Conservation (phyloP, 176 grass and related monocot species). For the Carex pumila region DNA sequence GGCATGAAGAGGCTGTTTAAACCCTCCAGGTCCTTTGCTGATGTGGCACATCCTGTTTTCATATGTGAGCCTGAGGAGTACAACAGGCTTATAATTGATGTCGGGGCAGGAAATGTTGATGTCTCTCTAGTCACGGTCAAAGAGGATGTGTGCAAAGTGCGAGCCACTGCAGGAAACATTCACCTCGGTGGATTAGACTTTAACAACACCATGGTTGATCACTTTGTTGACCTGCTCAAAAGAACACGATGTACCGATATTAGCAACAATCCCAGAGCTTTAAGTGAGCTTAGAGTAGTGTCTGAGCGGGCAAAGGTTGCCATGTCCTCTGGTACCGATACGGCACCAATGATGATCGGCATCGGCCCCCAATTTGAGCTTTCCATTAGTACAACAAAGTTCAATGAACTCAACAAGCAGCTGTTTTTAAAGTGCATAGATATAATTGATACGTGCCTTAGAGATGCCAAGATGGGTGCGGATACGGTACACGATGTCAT, state of each 20-base stretch:
- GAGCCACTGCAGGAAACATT: conserved; percentile 23
- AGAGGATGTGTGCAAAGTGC: conserved; percentile 25
- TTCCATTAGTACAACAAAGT: conserved; percentile 2
- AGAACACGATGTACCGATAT: background rate
- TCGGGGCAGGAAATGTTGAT: conserved; percentile 28
- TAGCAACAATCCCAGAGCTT: background rate
- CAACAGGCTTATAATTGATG: conserved; percentile 27
- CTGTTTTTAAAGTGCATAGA: conserved; percentile 28
- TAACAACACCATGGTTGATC: conserved; percentile 11
- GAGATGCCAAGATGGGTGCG: conserved; percentile 21
- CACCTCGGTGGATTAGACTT: conserved; percentile 28
- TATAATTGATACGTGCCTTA: conserved; percentile 19
- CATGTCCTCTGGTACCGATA: background rate
- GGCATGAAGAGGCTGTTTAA: conserved; percentile 8
- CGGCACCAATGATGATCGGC: background rate
- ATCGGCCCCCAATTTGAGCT: conserved; percentile 5
- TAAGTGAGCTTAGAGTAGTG: conserved; percentile 7
- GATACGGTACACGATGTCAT: conserved; percentile 15
- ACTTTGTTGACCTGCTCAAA: background rate
- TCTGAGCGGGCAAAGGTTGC: conserved; percentile 32
- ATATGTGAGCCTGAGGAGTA: background rate
- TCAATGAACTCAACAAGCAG: conserved; percentile 27
- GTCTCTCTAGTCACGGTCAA: conserved; percentile 31
- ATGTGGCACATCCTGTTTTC: no score
- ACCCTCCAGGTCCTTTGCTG: background rate